phyloP scores from a whole-genome alignment of 352 stramenopile genomes.

The Phytophthora fragariae region DNA sequence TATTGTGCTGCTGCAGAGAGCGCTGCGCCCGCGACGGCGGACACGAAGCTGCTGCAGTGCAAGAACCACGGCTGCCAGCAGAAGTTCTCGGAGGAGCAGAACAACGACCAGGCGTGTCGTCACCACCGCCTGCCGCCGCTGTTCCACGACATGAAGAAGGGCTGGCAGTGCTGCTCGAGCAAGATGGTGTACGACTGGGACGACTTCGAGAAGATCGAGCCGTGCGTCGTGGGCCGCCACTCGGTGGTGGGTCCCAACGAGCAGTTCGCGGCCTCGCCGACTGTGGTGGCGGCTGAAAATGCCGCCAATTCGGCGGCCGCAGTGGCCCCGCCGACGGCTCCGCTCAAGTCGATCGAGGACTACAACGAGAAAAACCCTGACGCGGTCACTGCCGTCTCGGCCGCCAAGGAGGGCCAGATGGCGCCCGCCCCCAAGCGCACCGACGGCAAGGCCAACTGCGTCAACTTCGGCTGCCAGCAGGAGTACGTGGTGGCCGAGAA shows the following conservation, averaged over 20 bases:
- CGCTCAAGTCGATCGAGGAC: constrained; percentile 93
- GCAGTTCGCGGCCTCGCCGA: constrained; percentile 85
- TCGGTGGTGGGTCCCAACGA: constrained; percentile 72
- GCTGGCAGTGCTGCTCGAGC: constrained; percentile 90
- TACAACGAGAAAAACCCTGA: constrained; percentile 93
- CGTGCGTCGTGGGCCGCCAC: constrained; percentile 76
- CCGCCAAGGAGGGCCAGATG: constrained; percentile 65
- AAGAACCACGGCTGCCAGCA: constrained; percentile 88
- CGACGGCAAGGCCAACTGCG: constrained; percentile 91
- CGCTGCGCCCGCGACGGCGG: constrained; percentile 13
- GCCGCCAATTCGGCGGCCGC: constrained; percentile 35
- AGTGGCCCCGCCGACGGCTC: constrained; percentile 30
- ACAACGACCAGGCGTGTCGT: constrained; percentile 76
- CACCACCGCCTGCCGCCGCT: constrained; percentile 84
- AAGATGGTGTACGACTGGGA: constrained; percentile 97
- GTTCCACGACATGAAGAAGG: constrained; percentile 93
- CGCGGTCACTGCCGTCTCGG: constrained; percentile 86
- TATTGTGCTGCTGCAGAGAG: constrained; percentile 20
- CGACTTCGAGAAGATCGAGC: constrained; percentile 92
- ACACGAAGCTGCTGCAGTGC: constrained; percentile 74
- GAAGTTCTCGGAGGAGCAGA: constrained; percentile 84
- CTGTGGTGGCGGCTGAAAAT: constrained; percentile 69
- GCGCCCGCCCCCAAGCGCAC: constrained; percentile 54
- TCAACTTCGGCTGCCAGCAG: constrained; percentile 93
- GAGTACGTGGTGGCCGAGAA: constrained; percentile 94